Base-by-base conservation (phyloP, 139 green algal genomes). In the Micractinium conductrix region DNA sequence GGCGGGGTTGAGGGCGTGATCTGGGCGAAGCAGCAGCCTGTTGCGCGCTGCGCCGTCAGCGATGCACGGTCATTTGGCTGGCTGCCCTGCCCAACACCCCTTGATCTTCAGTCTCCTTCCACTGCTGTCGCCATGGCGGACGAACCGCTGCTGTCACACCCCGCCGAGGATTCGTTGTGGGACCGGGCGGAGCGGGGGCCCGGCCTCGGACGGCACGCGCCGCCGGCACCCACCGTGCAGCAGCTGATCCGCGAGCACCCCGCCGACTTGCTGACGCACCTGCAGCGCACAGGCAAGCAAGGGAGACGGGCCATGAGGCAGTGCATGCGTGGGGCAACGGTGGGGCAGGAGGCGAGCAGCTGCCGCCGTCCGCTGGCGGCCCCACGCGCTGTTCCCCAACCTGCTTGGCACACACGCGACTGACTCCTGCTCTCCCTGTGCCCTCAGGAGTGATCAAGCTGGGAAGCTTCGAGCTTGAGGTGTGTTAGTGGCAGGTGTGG, bases 101-200 rank as follows among this genome's bases (percentile, higher is more conserved):
- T n/a, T n/a, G n/a, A n/a, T n/a, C n/a, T n/a, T n/a, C n/a, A n/a
- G n/a, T n/a, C n/a, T n/a, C n/a, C n/a, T n/a, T n/a, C n/a, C n/a
- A n/a, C n/a, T n/a, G n/a, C n/a, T n/a, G n/a, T n/a, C n/a, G n/a
- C n/a, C n/a, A n/a, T n/a, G n/a, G n/a, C n/a, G n/a, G n/a, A n/a
- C n/a, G n/a, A n/a, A n/a, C 78, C 78, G 4, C 62, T 84, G 62
- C 30, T 84, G 62, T 42, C 37, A 4, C 62, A 84, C 43, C 28
- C 28, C 2, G 28, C 75, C 8, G 78, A 84, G 78, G 78, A 84
- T 43, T 35, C 30, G 2, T n/a, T 84, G 40, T 84, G 78, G 78
- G 78, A 84, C 63, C 38, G 58, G 16, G 78, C 58, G 1, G 78
- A 83, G 78, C 19, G 16, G 42, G 78, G 16, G 40, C 40, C 37